These are phyloP conservation scores for Vitis hybrid DNA, from an alignment of 177 flowering plant species.

Conservation along the genomic window DNA sequence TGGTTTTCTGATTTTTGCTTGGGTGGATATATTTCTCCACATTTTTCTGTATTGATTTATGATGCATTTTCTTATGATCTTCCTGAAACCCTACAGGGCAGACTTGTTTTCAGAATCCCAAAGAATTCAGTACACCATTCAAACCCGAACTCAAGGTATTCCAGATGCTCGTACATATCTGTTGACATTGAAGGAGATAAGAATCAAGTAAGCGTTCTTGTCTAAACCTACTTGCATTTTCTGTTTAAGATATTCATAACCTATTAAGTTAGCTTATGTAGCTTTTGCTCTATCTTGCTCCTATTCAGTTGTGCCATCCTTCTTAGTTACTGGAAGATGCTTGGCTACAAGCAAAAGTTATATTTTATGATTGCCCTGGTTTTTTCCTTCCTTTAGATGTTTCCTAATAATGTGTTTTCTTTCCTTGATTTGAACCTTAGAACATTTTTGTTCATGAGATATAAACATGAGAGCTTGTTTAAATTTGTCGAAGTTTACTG, in stretches of 20 bases:
- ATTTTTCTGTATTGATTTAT: constrained; percentile 1
- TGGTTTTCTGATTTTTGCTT: no score
- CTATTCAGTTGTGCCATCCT: not conserved
- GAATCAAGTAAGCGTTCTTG: constrained; percentile 55
- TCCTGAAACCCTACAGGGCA: constrained; percentile 54
- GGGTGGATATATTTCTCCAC: not conserved
- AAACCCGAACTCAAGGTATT: constrained; percentile 59
- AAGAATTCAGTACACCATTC: constrained; percentile 60
- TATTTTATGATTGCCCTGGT: not conserved
- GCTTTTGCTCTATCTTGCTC: not conserved
- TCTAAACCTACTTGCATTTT: not conserved
- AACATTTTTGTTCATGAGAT: no score
- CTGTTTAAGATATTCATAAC: not conserved
- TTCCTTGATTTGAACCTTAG: no score
- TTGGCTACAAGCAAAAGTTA: no score
- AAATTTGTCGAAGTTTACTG: no score
- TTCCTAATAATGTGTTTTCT: no score
- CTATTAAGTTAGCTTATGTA: not conserved
- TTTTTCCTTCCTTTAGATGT: not conserved
- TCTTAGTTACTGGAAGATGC: no score
- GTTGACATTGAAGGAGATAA: constrained; percentile 64
- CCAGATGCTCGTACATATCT: constrained; percentile 82
- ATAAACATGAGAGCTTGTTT: no score
- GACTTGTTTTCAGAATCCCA: constrained; percentile 76
- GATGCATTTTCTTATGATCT: constrained; percentile 2